Base-by-base conservation (phyloP, 768 basidiomycete species). In the Pilatotrama ljubarskyi region DNA sequence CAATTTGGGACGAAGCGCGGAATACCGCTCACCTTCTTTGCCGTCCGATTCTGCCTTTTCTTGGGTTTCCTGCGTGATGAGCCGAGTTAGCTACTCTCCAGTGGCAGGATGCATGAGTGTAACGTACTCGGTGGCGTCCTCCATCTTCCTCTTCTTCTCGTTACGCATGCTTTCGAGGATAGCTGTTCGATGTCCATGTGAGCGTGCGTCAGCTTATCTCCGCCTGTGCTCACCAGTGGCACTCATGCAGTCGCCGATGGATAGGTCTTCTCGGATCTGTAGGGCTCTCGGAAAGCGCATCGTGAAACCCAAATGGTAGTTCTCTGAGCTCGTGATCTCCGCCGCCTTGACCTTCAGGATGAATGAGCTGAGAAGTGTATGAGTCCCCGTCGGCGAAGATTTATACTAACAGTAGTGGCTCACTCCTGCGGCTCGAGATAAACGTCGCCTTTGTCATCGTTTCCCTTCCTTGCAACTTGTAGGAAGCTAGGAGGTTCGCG, bases 261-360 rank as follows among this genome's bases (percentile, higher is more conserved):
- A 81, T 18, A 92, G 78, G 66, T 97, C 94, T 50, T 91, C 90
- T 22, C 93, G 84, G 60, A 95, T 93, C 2, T 74, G 69, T 46
- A 93, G 67, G 15, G 91, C 93, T 57, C 95, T 84, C 44, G 97
- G 96, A 69, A 99, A 99, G 20, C 97, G 87, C 85, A 99, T 89
- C 0, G 96, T 98, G 62, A 88, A 84, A 4, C 88, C 90, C 63
- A 94, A 72, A 52, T 90, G 89, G 35, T 22, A 57, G 71, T 40
- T 58, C 88, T 93, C 89, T 43, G 91, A 82, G 10, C 80, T 75
- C 2, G 86, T 86, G 52, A 98, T 92, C 70, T 98, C 95, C 0
- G 95, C 91, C 0, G 93, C 96, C 74, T 98, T 98, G 56, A 98
- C 84, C 66, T 90, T 90, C 65, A 98, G 60, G 36, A 98, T 89